A percentile compares a stretch with the other conserved stretches of the same genome.
Evolutionary conservation across 2,329 filamentous ascomycete genomes (phyloP).

Genomic region (Pezicula carpinea): DNA sequence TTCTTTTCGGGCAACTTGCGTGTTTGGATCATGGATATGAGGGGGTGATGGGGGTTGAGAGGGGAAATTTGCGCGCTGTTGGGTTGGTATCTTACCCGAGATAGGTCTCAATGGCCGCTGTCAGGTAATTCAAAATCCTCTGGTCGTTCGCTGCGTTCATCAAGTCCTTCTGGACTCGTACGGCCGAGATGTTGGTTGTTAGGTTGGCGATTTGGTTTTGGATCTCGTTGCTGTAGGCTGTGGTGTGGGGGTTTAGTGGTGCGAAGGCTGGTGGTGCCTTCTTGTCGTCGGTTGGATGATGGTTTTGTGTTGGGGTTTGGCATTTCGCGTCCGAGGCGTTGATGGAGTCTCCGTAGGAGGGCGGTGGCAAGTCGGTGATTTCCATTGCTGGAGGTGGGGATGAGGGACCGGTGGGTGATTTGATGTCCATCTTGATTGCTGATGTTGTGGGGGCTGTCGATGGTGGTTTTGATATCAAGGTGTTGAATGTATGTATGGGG

Average conservation of each 20-base stretch:
- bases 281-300: slow-evolving; percentile 12
- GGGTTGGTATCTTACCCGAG: too few relatives aligned
- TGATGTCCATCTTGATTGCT: neutral
- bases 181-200: slow-evolving; percentile 16
- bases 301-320: neutral
- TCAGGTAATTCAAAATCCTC: slow-evolving; percentile 9
- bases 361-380: slow-evolving; percentile 14
- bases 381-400: neutral
- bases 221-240: slow-evolving; percentile 21
- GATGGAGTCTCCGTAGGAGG: slow-evolving; percentile 7
- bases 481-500: too few relatives aligned
- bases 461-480: too few relatives aligned
- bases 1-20: too few relatives aligned
- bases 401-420: neutral
- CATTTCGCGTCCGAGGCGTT: slow-evolving; percentile 10
- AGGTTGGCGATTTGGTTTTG: slow-evolving; percentile 19
- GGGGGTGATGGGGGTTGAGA: slow-evolving; percentile 18
- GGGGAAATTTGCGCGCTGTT: too few relatives aligned
- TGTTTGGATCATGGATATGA: too few relatives aligned
- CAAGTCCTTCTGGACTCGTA: slow-evolving; percentile 15
- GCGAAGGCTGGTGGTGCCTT: slow-evolving; percentile 12
- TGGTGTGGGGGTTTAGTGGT: slow-evolving; percentile 4
- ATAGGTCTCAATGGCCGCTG: too few relatives aligned
- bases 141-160: slow-evolving; percentile 21
- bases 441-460: neutral